Conservation (phyloP, 2,329 filamentous ascomycete species). For the Byssothecium circinans region DNA sequence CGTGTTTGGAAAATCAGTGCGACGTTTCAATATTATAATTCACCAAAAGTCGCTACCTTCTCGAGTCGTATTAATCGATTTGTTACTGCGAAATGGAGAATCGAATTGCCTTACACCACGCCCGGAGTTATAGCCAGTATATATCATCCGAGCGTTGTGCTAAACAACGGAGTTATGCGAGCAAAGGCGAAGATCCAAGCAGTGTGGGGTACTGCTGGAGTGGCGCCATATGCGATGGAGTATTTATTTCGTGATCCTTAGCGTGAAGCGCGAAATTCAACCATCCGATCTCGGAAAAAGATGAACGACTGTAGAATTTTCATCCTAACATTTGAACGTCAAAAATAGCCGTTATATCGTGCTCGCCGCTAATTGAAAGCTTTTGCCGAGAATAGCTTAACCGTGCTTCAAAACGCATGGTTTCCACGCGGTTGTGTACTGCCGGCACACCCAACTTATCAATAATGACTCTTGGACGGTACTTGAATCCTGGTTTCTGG, state of each 20-base stretch:
- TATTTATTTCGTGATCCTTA: constrained; percentile 14
- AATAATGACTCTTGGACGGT: background rate
- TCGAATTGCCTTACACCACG: too few relatives aligned
- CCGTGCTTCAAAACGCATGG: background rate
- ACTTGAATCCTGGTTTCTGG: background rate
- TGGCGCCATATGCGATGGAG: background rate
- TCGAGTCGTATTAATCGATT: too few relatives aligned
- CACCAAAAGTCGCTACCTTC: too few relatives aligned
- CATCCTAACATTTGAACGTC: constrained; percentile 3
- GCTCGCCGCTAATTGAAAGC: constrained; percentile 3
- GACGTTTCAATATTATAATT: too few relatives aligned
- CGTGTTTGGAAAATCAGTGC: too few relatives aligned
- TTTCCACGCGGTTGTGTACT: background rate
- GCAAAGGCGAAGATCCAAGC: background rate
- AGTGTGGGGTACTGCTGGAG: background rate
- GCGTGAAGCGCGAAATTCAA: constrained; percentile 13
- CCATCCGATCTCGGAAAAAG: constrained; percentile 6
- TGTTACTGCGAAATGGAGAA: too few relatives aligned
- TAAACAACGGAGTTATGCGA: background rate
- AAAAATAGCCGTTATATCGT: constrained; percentile 16
- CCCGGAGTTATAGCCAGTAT: background rate
- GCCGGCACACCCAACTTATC: background rate
- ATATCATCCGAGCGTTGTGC: background rate
- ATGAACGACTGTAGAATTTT: constrained; percentile 3
- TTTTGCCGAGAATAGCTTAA: background rate